Base-by-base conservation (phyloP, 1,284 basidiomycete species). In the Marasmius tenuissimus region DNA sequence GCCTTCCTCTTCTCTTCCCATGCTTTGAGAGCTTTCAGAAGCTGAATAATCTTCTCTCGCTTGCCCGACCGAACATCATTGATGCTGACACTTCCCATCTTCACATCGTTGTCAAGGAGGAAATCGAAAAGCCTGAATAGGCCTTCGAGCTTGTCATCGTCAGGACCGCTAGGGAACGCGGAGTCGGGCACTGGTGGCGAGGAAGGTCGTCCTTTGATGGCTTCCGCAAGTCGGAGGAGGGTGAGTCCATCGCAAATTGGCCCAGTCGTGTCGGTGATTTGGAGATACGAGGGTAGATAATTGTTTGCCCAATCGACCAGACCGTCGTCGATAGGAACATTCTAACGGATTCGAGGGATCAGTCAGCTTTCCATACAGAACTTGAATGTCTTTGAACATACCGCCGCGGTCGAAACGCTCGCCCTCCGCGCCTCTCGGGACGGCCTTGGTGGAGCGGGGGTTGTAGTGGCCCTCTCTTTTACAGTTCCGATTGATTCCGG, bases 101-200 rank as follows among this genome's bases (percentile, higher is more conserved):
- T 91, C 61, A 96, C 87, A 59, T 93, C 93, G 65, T 93, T 92
- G 69, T 95, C 93, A 48, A 96, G 84, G 58, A 96, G 76, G 73
- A 93, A 94, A 75, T 96, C 94, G 76, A 95, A 94, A 63, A 96
- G 79, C 62, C 86, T 84, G 79, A 97, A 95, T 47, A 97, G 80
- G 14, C 94, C 94, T 57, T 96, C 93, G n/a, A 96, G 79, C 68
- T 87, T 91, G 66, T 93, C 91, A 68, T 94, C 91, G 61, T 80
- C 78, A 4, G 81, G 75, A 37, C 81, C 81, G 12, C 76, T 71
- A 1, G 92, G 92, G 79, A 96, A 95, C 1, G 89, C 88, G 4
- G 87, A 87, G 69, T 95, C 92, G 7, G 87, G 86, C 1, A 94
- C 88, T 2, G 87, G 81, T 4, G 90, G 87, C 20, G 85, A 84